Evolutionary conservation across 345 rosid species (phyloP), one percentile per base, ranked within the genome.

Genomic region (Lenwebbia sp.): DNA sequence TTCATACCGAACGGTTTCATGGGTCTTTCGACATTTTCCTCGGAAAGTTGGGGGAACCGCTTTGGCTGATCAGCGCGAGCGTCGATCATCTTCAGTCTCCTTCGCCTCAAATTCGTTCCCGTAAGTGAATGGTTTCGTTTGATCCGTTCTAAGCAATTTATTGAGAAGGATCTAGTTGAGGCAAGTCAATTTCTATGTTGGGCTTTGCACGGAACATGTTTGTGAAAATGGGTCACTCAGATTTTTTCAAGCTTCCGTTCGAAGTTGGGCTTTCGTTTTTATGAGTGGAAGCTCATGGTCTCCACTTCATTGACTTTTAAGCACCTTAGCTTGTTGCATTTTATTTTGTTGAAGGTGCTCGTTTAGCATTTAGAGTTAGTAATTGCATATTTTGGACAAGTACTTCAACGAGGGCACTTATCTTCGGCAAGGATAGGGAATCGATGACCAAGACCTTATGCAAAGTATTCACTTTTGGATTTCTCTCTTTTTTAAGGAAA

Each of bases 81-180:
- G 47, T 70, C 81, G 41, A 21, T 44, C 40, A 22, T 70, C 76
- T 65, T 19, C 76, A 3, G 76, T 65, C 76, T 65, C 23, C 76
- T 65, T 21, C 78, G 25, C 78, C 41, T 33, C 81, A 37, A 70
- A 70, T 37, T 37, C 81, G 21, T 37, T 37, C 47, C 47, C 22
- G 81, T 70, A 37, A 37, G 81, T 70, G 12, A 37, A 70, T 22
- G 7, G 81, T 4, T 22, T 70, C 40, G 1, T 19, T 70, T 0
- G 4, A 70, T 21, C 25, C 14, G 25, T 1, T 70, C 81, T 19
- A 0, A 10, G 81, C 14, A 37, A 40, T 37, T 70, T 37, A 23
- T 70, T 0, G 26, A 0, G 47, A 37, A 12, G 14, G 26, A 21
- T 37, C 37, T 37, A 22, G 26, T 33, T 0, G 3, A 1, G 26